phyloP scores from a whole-genome alignment of 495 filamentous ascomycete genomes.

The Trichoderma erinaceum region DNA sequence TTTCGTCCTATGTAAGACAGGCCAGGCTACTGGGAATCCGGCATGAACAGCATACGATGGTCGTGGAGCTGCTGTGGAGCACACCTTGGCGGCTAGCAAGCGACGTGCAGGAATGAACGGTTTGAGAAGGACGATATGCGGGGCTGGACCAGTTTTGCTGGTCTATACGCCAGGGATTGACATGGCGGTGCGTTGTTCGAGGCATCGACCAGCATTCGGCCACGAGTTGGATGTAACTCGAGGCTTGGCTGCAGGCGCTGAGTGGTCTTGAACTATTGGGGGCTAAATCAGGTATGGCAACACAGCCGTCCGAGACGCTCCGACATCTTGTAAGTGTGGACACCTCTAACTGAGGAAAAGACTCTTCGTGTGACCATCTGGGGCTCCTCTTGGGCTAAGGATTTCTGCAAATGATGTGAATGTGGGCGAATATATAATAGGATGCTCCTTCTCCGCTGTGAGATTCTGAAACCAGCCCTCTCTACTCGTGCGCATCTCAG shows the following conservation, averaged over 20 bases:
- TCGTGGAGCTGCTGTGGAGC: neutral
- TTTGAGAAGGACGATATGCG: neutral
- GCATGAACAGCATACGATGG: neutral
- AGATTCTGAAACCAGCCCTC: neutral
- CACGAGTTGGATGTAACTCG: neutral
- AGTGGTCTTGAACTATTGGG: neutral
- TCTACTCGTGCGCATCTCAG: neutral
- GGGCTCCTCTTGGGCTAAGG: neutral
- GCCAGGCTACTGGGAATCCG: neutral
- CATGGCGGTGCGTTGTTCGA: neutral
- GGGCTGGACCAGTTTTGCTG: neutral
- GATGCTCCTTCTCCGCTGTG: neutral
- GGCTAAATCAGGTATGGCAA: neutral
- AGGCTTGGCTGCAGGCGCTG: neutral
- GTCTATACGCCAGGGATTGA: neutral
- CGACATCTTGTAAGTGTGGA: neutral
- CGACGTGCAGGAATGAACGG: neutral
- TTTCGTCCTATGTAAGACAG: neutral
- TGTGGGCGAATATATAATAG: neutral
- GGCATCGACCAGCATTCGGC: neutral
- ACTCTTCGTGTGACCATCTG: neutral
- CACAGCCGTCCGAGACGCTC: neutral
- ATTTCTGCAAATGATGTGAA: neutral
- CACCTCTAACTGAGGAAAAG: neutral
- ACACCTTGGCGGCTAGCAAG: neutral